phyloP scores from a whole-genome alignment of 2,329 filamentous ascomycete species.

The Penicillium sp. region DNA sequence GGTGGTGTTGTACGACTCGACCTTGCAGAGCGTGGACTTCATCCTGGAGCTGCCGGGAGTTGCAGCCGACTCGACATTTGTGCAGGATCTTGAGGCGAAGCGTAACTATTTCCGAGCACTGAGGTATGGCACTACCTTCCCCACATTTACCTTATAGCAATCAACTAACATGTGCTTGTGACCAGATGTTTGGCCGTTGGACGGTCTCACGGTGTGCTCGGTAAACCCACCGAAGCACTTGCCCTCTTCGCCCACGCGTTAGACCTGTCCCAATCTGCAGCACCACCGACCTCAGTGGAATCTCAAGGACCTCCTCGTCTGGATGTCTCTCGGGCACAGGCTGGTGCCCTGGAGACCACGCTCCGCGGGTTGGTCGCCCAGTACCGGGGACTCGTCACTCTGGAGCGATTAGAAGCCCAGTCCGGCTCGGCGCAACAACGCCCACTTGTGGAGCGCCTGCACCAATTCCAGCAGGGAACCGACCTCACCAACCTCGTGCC shows the following conservation, averaged over 20 bases:
- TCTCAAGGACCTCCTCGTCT: constrained; percentile 65
- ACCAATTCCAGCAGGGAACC: constrained; percentile 73
- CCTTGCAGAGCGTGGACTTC: constrained; percentile 85
- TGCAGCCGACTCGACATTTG: constrained; percentile 77
- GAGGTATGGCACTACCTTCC: constrained; percentile 62
- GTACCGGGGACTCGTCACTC: constrained; percentile 82
- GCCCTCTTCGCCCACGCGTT: constrained; percentile 77
- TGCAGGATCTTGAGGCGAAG: constrained; percentile 77
- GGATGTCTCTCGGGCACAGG: constrained; percentile 64
- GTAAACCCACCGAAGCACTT: constrained; percentile 77
- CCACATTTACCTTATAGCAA: constrained; percentile 13
- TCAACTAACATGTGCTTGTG: constrained; percentile 8
- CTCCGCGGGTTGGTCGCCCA: constrained; percentile 76
- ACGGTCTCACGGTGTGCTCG: constrained; percentile 77
- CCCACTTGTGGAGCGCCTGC: constrained; percentile 75
- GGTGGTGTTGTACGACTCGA: constrained; percentile 87
- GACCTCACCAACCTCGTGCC: constrained; percentile 81
- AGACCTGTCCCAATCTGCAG: constrained; percentile 60
- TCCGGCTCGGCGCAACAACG: constrained; percentile 41
- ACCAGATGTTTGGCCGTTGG: constrained; percentile 78
- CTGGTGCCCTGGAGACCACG: constrained; percentile 62
- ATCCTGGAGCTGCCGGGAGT: constrained; percentile 89
- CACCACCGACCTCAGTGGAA: constrained; percentile 48
- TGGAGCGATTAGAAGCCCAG: constrained; percentile 66
- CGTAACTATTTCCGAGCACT: constrained; percentile 84